Conservation (phyloP, 1,284 basidiomycete species). For the Salmacisia buchloeana region DNA sequence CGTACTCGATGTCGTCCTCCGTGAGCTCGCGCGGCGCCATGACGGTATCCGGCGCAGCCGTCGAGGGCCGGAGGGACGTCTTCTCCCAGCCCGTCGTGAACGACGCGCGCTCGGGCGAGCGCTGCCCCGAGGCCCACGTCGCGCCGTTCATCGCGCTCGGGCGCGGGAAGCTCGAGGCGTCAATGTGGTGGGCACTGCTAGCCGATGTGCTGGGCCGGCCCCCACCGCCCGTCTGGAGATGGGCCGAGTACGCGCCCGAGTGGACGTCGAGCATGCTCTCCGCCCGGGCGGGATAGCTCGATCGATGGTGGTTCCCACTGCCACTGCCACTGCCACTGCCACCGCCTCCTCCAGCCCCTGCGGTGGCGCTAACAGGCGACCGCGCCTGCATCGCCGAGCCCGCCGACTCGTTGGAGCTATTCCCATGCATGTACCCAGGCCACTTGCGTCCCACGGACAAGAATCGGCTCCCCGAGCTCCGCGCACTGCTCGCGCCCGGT, state of each 20-base stretch:
- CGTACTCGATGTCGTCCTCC: constrained; percentile 12
- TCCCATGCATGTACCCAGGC: constrained; percentile 4
- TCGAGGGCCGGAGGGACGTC: neutral
- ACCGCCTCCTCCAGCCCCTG: neutral
- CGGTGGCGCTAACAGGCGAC: neutral
- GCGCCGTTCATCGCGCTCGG: constrained; percentile 4
- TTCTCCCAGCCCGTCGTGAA: constrained; percentile 4
- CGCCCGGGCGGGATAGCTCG: neutral
- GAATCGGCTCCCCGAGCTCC: constrained; percentile 2
- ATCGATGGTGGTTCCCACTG: neutral
- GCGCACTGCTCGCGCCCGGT: neutral
- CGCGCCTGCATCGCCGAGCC: neutral
- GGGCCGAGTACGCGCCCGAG: neutral
- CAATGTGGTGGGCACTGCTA: neutral
- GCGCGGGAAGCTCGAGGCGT: neutral
- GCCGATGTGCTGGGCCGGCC: neutral
- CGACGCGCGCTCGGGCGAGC: neutral
- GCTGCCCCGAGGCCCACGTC: neutral
- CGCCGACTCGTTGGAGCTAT: constrained; percentile 4
- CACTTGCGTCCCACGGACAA: constrained; percentile 4
- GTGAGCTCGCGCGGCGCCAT: neutral
- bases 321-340: neutral
- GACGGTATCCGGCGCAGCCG: neutral
- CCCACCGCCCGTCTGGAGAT: neutral
- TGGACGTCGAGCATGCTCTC: neutral